These are phyloP conservation scores for Camelina hispida DNA, from an alignment of 345 rosid species.

Conservation along the genomic window DNA sequence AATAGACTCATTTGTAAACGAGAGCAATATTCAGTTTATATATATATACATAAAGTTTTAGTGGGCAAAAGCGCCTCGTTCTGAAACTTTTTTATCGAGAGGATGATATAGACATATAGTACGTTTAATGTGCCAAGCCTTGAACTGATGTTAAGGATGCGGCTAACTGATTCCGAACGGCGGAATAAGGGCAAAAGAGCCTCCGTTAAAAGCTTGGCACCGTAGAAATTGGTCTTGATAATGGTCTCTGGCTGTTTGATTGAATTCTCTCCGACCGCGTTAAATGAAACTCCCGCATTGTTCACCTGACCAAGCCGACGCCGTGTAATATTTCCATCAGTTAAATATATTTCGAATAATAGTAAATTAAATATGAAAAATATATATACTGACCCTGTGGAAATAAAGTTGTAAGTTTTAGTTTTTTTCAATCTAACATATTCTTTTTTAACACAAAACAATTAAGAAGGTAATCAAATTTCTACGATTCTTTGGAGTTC, in stretches of 20 bases:
- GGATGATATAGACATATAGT: constrained; percentile 16
- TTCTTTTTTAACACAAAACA: neutral
- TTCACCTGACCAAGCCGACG: constrained; percentile 56
- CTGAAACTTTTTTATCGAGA: too few relatives aligned
- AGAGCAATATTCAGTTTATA: too few relatives aligned
- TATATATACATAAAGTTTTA: too few relatives aligned
- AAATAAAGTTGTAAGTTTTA: neutral
- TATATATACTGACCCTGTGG: neutral
- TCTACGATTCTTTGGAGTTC: neutral
- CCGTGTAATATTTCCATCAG: neutral
- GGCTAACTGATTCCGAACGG: constrained; percentile 48
- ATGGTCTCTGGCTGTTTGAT: constrained; percentile 77
- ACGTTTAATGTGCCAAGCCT: constrained; percentile 79
- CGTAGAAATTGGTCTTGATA: constrained; percentile 69
- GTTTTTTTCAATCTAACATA: neutral
- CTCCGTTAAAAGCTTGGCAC: constrained; percentile 68
- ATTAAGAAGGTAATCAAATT: neutral
- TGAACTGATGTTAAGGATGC: constrained; percentile 80
- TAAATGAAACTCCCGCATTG: constrained; percentile 85
- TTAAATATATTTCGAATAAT: neutral
- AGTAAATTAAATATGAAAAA: neutral
- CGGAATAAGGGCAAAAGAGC: constrained; percentile 77
- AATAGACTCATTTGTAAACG: neutral
- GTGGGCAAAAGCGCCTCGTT: too few relatives aligned
- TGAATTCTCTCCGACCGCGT: constrained; percentile 59